Conservation (phyloP, 768 basidiomycete genomes). For the Macrolepiota albuminosa region DNA sequence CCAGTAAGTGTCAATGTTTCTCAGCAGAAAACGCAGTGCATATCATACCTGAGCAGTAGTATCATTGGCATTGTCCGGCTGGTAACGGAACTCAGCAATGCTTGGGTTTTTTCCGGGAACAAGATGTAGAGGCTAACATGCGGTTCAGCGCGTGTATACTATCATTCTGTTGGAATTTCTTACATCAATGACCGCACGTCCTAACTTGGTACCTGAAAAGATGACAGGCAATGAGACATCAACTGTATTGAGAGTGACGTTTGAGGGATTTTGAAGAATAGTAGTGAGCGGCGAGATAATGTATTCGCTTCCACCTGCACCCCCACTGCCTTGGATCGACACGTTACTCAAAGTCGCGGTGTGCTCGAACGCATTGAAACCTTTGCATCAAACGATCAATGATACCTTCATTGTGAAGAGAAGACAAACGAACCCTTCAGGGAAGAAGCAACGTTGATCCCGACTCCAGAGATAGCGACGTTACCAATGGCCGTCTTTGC, state of each 20-base stretch:
- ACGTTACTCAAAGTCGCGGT: slow-evolving; percentile 50
- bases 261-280: slow-evolving; percentile 61
- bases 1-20: neutral
- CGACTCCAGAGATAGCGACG: slow-evolving; percentile 59
- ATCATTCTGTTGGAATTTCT: slow-evolving; percentile 13
- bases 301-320: slow-evolving; percentile 53
- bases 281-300: slow-evolving; percentile 55
- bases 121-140: slow-evolving; percentile 46
- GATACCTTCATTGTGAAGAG: neutral
- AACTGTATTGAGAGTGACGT: slow-evolving; percentile 56
- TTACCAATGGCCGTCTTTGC: slow-evolving; percentile 62
- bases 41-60: slow-evolving; percentile 49
- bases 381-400: slow-evolving; percentile 22
- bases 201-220: slow-evolving; percentile 52
- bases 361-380: slow-evolving; percentile 56
- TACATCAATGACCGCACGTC: slow-evolving; percentile 56
- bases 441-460: slow-evolving; percentile 53
- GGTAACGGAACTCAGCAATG: slow-evolving; percentile 62
- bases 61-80: slow-evolving; percentile 60
- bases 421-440: slow-evolving; percentile 39
- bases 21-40: neutral
- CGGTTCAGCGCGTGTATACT: neutral
- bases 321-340: slow-evolving; percentile 60
- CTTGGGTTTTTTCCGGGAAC: slow-evolving; percentile 52
- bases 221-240: slow-evolving; percentile 54